Base-by-base conservation (phyloP, 2,329 filamentous ascomycete genomes). In the Blastomyces percursus region DNA sequence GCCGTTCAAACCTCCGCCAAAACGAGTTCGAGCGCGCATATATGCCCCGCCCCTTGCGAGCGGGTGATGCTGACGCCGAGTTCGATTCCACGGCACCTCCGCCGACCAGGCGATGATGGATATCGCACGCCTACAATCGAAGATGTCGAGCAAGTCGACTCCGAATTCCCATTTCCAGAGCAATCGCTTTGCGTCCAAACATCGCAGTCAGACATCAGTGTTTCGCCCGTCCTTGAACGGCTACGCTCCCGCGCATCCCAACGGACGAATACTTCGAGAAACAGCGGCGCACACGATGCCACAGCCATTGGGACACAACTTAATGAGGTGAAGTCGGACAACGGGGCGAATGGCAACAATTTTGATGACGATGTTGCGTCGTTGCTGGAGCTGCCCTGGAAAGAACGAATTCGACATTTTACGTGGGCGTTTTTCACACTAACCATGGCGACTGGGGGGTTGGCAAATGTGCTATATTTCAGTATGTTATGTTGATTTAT, bases 361-460 rank as follows among this genome's bases (percentile, higher is more conserved):
- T 51, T 50, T 7, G 65, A 70, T 63, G 64, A 69, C 12, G 24
- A 55, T 48, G 55, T 55, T 21, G 16, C 32, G 63, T 66, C 21
- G 56, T 65, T 42, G 38, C 63, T 65, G 6, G 64, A 68, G 16
- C 70, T 82, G 24, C 70, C 73, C 54, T 84, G 81, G 76, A 80
- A 76, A 65, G 76, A 84, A 66, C 75, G 84, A n/a, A 80, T 86
- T 54, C 75, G 81, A 59, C 84, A 86, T 73, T 81, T 85, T 66
- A 86, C 84, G 0, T 93, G 89, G 89, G 91, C 88, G 0, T 93
- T 86, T 81, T 93, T 91, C 69, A 90, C 88, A 19, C 77, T 86
- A 73, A 85, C 83, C 0, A 86, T 85, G 82, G 82, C 82, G 1
- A 85, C 82, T 0, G 82, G 82, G 5, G 82, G 82, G 0, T 76